phyloP scores from a whole-genome alignment of 176 grass and related monocot genomes.

The Musa beccarii region DNA sequence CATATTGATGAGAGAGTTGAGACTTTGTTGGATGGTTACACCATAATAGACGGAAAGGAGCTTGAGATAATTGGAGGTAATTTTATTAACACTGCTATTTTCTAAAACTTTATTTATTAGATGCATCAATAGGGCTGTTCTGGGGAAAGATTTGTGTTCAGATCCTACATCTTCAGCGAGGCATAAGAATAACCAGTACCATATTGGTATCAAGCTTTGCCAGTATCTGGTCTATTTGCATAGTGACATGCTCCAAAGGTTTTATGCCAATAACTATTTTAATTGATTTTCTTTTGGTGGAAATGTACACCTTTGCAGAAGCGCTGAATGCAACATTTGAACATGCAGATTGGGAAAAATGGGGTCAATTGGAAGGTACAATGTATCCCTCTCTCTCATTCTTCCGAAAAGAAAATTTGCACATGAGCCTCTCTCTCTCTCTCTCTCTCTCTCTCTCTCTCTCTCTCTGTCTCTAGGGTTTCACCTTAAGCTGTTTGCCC shows the following conservation, averaged over 20 bases:
- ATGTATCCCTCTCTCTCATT: slow-evolving; percentile 19
- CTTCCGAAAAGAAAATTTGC: neutral
- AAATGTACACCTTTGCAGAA: slow-evolving; percentile 49
- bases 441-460: neutral
- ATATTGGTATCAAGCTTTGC: slow-evolving; percentile 6
- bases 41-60: slow-evolving; percentile 58
- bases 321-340: slow-evolving; percentile 59
- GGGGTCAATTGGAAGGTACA: slow-evolving; percentile 72
- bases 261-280: neutral
- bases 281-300: neutral
- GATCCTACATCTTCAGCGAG: neutral
- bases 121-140: neutral
- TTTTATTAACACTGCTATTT: slow-evolving; percentile 22
- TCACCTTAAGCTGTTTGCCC: slow-evolving; percentile 11
- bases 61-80: slow-evolving; percentile 88
- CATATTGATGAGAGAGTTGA: slow-evolving; percentile 77
- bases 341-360: slow-evolving; percentile 52
- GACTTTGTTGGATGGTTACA: slow-evolving; percentile 60
- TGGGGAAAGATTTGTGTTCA: neutral
- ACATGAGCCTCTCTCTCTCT: neutral
- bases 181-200: slow-evolving; percentile 11
- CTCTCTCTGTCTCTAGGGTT: neutral
- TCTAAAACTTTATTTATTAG: slow-evolving; percentile 2
- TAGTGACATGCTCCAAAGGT: neutral
- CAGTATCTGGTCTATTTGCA: slow-evolving; percentile 21